Evolutionary conservation across 495 filamentous ascomycete species (phyloP), one percentile per base, ranked within the genome.

Genomic region (Hypoxylon intermedium): DNA sequence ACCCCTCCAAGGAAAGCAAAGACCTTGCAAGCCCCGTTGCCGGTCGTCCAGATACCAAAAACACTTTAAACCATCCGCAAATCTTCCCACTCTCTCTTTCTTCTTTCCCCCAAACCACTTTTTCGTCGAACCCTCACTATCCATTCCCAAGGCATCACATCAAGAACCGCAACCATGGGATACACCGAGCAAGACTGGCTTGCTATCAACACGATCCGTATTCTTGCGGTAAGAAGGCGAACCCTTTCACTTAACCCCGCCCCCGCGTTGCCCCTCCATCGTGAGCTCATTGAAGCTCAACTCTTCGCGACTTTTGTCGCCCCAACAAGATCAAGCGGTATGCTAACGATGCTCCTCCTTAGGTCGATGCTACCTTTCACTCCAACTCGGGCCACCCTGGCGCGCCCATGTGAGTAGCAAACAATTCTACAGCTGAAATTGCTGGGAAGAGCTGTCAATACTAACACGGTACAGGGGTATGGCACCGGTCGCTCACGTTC

Each of bases 371-470:
- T 72, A 96, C 92, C 74, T 87, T 87, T 75, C 85, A 89, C 73
- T 90, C 93, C 70, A 98, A 98, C 83, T 97, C 93, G 64, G 94
- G 94, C 72, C 94, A 99, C 81, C 94, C 94, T 73, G 94, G 94
- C 83, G 94, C 94, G 68, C 94, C 94, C 67, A 99, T 99, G 82
- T 82, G 66, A 78, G 79, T 68, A 40, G 16, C 19, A 44, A 19
- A 13, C 13, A 26, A 6, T 43, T 52, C 21, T 19, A 40, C 19
- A 56, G 15, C 40, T 16, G 26, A 7, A 13, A 42, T 42, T 44
- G 21, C 19, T 18, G 12, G 45, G 46, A 40, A 47, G 16, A 16
- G 26, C 9, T 28, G 43, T 72, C 74, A 34, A 70, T 68, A 66
- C 51, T 47, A 12, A 65, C 11, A n/a, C 26, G 23, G 6, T 42